phyloP scores from a whole-genome alignment of 352 stramenopile species.

The Phytophthora agathidicida region DNA sequence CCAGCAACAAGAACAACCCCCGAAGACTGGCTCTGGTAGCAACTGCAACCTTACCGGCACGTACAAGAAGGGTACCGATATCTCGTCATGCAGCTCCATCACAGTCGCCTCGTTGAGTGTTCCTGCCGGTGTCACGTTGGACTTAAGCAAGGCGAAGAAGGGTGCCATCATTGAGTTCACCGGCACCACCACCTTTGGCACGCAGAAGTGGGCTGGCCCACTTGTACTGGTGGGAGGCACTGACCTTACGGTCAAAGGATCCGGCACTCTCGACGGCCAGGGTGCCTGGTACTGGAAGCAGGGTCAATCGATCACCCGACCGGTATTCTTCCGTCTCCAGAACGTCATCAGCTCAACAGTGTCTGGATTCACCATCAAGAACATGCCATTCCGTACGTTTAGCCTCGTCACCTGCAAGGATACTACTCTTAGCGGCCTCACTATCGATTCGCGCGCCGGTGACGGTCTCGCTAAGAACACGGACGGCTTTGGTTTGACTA shows the following conservation, averaged over 20 bases:
- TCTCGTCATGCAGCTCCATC: conserved; percentile 33
- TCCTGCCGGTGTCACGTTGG: conserved; percentile 18
- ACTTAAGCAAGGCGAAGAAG: conserved; percentile 31
- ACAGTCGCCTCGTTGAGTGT: conserved; percentile 23
- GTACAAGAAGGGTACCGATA: conserved; percentile 30
- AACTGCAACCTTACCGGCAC: conserved; percentile 30
- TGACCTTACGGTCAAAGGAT: conserved; percentile 20
- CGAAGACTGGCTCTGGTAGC: neutral
- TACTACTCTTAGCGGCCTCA: conserved; percentile 15
- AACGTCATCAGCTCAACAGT: conserved; percentile 21
- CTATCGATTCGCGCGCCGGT: conserved; percentile 5
- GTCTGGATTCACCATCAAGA: conserved; percentile 36
- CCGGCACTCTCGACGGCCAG: conserved; percentile 38
- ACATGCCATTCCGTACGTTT: conserved; percentile 27
- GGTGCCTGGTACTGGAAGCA: conserved; percentile 42
- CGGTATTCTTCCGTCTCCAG: conserved; percentile 17
- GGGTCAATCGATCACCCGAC: conserved; percentile 17
- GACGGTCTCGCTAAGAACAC: conserved; percentile 16
- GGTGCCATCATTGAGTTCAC: conserved; percentile 34
- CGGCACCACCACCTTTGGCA: conserved; percentile 41
- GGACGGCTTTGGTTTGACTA: conserved; percentile 13
- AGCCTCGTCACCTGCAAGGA: conserved; percentile 27
- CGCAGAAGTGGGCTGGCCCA: conserved; percentile 31
- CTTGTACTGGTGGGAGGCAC: conserved; percentile 30
- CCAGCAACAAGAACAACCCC: too few species aligned